Base-by-base conservation (phyloP, 768 basidiomycete genomes). In the Mycena chlorophos region DNA sequence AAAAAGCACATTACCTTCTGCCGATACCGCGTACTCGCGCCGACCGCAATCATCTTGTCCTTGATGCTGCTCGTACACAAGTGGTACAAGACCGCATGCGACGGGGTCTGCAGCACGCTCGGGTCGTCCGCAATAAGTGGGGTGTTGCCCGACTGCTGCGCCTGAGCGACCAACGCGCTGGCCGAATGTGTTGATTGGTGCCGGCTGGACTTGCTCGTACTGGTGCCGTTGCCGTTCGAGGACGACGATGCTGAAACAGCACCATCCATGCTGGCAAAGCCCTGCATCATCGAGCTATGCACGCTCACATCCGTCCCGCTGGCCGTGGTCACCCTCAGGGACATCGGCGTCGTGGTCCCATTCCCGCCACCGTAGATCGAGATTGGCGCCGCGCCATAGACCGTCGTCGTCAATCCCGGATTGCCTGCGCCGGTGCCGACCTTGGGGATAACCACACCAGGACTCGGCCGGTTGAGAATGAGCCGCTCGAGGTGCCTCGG, bases 401-500 rank as follows among this genome's bases (percentile, higher is more conserved):
- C 73, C 62, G 42, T 62, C 46, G 60, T 59, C 2, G 39, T 52
- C 46, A 46, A 26, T 14, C 47, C 51, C 1, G 8, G 28, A 38
- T 51, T 51, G 40, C 47, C 58, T 51, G 47, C 54, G 20, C 53
- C 52, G 48, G 52, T 50, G 25, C 53, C 63, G 52, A 60, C 72
- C 57, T 63, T 68, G 51, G 58, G 57, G 22, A 60, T 71, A 39
- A 72, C 72, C 57, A 52, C 65, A 48, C 51, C 59, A 31, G 60
- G 68, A 49, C 47, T 73, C 58, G 55, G 62, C 22, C 57, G 65
- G 19, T 98, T 98, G 57, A 99, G 73, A 55, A 98, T 97, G 47
- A 97, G 86, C 65, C 94, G 94, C 66, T 98, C 95, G 38, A 99
- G 76, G 65, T 98, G 93, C 1, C 94, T 76, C 0, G 97, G 97